Evolutionary conservation across 2,329 filamentous ascomycete genomes (phyloP).

Genomic region (Hortaea werneckii): DNA sequence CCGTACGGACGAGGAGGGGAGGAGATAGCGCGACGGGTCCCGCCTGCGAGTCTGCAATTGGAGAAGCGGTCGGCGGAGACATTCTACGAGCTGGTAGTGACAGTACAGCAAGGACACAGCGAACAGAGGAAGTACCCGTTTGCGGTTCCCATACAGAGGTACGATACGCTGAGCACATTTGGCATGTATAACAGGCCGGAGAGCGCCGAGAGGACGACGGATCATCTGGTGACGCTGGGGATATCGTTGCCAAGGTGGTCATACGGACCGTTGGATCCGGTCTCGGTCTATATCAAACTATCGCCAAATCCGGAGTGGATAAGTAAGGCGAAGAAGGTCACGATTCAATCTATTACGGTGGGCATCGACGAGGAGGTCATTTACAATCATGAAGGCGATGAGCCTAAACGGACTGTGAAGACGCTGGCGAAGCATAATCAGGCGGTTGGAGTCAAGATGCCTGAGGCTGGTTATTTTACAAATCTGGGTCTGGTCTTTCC

Average conservation of each 20-base stretch:
- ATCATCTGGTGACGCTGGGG: conserved; percentile 82
- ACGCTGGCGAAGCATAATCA: conserved; percentile 77
- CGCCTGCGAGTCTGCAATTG: conserved; percentile 82
- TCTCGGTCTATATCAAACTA: conserved; percentile 91
- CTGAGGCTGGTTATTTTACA: conserved; percentile 84
- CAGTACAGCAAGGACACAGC: conserved; percentile 78
- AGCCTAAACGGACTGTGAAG: conserved; percentile 82
- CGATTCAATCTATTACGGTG: conserved; percentile 87
- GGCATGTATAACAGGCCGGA: conserved; percentile 99
- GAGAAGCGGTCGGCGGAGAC: conserved; percentile 93
- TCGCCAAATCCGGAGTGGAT: conserved; percentile 88
- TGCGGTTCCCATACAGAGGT: conserved; percentile 80
- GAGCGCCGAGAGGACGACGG: conserved; percentile 71
- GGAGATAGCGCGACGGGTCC: conserved; percentile 80
- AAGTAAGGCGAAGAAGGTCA: conserved; percentile 80
- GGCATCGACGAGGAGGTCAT: conserved; percentile 95
- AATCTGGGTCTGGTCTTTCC: conserved; percentile 88
- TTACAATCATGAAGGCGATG: conserved; percentile 96
- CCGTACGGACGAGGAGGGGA: conserved; percentile 86
- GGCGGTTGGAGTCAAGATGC: conserved; percentile 69
- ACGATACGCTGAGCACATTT: conserved; percentile 95
- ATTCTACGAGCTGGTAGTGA: conserved; percentile 92
- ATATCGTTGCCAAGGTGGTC: conserved; percentile 93
- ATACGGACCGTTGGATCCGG: conserved; percentile 88
- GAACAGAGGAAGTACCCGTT: conserved; percentile 86